Percentiles rank a stretch among this genome's conserved stretches.
These are phyloP conservation scores for Aspergillus avenaceus DNA, from an alignment of 495 filamentous ascomycete genomes.

Conservation along the genomic window DNA sequence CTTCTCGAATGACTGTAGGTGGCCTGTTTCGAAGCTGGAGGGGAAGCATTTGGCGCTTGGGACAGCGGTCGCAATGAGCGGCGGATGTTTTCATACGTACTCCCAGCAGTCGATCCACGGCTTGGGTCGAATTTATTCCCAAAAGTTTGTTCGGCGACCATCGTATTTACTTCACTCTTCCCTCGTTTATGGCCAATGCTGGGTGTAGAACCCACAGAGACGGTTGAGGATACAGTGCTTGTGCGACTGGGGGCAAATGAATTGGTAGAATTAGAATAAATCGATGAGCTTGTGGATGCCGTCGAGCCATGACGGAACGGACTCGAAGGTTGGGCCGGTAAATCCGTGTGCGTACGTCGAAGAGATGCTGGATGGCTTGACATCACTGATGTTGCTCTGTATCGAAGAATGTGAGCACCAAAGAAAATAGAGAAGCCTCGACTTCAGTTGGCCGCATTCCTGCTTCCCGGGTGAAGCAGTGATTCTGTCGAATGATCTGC, in stretches of 20 bases:
- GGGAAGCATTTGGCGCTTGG: constrained; percentile 56
- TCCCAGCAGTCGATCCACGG: constrained; percentile 41
- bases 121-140: constrained; percentile 19
- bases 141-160: constrained; percentile 35
- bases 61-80: constrained; percentile 76
- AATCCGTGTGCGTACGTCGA: constrained; percentile 64
- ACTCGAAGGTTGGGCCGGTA: constrained; percentile 51
- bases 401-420: constrained; percentile 28
- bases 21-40: constrained; percentile 26
- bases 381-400: constrained; percentile 32
- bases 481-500: not conserved
- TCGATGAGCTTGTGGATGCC: constrained; percentile 73
- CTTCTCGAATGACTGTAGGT: constrained; percentile 38
- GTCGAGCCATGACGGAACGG: constrained; percentile 70
- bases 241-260: constrained; percentile 64
- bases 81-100: constrained; percentile 65
- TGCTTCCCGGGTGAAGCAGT: constrained; percentile 34
- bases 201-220: constrained; percentile 57
- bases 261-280: constrained; percentile 67
- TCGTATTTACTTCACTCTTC: constrained; percentile 62
- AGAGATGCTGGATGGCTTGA: constrained; percentile 39
- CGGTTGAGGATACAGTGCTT: constrained; percentile 72
- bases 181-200: constrained; percentile 66
- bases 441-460: constrained; percentile 41
- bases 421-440: constrained; percentile 18